Evolutionary conservation across 176 grass and related monocot genomes (phyloP), one percentile per base, ranked within the genome.

Genomic region (Themeda triandra): DNA sequence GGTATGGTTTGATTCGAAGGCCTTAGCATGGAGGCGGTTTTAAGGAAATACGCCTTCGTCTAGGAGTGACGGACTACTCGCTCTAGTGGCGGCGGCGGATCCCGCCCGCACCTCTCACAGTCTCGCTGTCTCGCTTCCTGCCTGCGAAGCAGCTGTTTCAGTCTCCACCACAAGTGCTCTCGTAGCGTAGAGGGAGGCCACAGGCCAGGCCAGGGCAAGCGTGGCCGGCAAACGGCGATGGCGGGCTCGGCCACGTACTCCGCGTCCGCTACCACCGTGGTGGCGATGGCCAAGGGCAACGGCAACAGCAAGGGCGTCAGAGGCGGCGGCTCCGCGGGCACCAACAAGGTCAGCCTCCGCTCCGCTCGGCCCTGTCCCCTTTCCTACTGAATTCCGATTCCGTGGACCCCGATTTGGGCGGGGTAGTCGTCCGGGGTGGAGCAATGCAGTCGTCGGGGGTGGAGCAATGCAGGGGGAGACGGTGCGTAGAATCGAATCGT

Each of bases 211-310:
- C 10, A 39, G 40, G 69, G 45, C 41, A 6, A 46, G 70, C 70
- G 40, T 18, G 42, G 21, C 30, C 77, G 67, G 54, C 44, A 75
- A 28, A 21, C 33, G 75, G 75, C 32, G 17, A 87, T 83, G 89
- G 89, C 60, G 68, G 84, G 89, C 45, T 86, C 79, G 23, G 75
- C 84, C 13, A 60, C 89, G 24, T 83, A 66, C 74, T 79, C 88
- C 28, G 68, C 89, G 10, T 80, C 84, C 30, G 42, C 84, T 63
- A 68, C 82, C 69, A 68, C 82, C 9, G 89, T 87, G 84, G 89
- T 90, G 68, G 84, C 62, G 62, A 90, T 87, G 84, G 80, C 84
- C 18, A 87, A 89, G 78, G 27, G 74, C 63, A 85, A 84, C 62
- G 68, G 62, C 37, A 90, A n/a, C 10, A 39, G 80, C 2, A 86